Evolutionary conservation across 805 yeast genomes (phyloP), one percentile per base, ranked within the genome.

Genomic region (Wickerhamiella vanderwaltii): DNA sequence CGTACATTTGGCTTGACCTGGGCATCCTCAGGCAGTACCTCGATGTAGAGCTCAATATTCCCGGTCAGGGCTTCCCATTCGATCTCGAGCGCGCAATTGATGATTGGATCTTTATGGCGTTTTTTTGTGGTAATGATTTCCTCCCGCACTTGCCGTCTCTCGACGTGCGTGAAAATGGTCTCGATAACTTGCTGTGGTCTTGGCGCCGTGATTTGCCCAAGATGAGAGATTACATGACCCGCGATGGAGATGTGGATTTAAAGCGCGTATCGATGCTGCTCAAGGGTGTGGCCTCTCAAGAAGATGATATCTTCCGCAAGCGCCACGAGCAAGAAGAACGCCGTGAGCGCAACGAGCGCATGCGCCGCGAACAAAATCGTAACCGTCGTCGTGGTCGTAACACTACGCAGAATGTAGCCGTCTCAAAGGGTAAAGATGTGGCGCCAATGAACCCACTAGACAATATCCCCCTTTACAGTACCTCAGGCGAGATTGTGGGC

Each of bases 41-140:
- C 43, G 82, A 77, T 42, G 74, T 81, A 11, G 99, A 91, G 61
- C 68, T 91, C 37, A 68, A 66, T 43, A 74, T 81, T 22, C 83
- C 86, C 3, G 69, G 77, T 29, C 56, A 79, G 15, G 72, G 84
- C 1, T 79, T 82, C 54, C 71, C 75, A 16, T 86, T 79, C 62
- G 96, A 91, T 57, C 60, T 87, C 41, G 99, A 91, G 63, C 69
- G 98, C 45, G 96, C 97, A 2, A 79, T 91, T 47, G 99, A 91
- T 58, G 99, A 91, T 62, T 91, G 98, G 98, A 85, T 91, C 12
- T 91, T 91, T 51, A 80, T 91, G 87, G 88, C 97, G 71, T 91
- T 91, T 66, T 91, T 91, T 57, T 93, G 88, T 49, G 99, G 99
- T 61, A 91, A 91, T 58, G 99, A 91, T 74, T 91, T 91, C 69